These are phyloP conservation scores for Gossypium stocksii DNA, from an alignment of 345 rosid genomes.

Conservation along the genomic window DNA sequence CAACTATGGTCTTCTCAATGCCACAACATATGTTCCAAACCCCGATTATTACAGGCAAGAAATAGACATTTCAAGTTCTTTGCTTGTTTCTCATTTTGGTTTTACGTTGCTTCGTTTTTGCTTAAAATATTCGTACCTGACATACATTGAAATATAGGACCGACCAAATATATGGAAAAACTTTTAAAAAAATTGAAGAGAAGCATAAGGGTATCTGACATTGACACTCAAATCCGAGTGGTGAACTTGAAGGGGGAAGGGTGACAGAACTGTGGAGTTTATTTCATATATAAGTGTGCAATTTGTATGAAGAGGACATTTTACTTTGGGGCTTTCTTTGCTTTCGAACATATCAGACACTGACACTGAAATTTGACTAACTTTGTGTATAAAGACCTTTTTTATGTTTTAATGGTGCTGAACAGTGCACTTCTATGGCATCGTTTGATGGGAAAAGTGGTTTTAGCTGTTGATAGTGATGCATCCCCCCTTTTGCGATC, in stretches of 20 bases:
- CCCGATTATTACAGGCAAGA: constrained; percentile 96
- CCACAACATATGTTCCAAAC: constrained; percentile 62
- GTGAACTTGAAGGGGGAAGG: no score
- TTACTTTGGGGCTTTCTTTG: no score
- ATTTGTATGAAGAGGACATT: no score
- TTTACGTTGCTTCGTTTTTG: neutral
- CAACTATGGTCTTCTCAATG: constrained; percentile 78
- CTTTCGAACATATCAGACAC: neutral
- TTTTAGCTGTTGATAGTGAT: constrained; percentile 45
- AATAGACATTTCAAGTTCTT: neutral
- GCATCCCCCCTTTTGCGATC: constrained; percentile 60
- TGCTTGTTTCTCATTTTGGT: neutral
- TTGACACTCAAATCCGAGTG: neutral
- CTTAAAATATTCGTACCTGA: neutral
- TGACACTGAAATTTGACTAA: neutral
- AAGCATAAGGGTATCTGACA: neutral
- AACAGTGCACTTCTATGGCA: constrained; percentile 94
- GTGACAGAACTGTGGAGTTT: no score
- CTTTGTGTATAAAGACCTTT: neutral
- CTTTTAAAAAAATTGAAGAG: neutral
- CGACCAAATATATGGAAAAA: neutral
- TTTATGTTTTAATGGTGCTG: constrained; percentile 9
- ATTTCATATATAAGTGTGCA: no score
- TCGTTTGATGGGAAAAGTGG: constrained; percentile 84
- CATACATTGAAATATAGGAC: no score